phyloP scores from a whole-genome alignment of 2,329 filamentous ascomycete genomes.

The Sporothrix sp. region DNA sequence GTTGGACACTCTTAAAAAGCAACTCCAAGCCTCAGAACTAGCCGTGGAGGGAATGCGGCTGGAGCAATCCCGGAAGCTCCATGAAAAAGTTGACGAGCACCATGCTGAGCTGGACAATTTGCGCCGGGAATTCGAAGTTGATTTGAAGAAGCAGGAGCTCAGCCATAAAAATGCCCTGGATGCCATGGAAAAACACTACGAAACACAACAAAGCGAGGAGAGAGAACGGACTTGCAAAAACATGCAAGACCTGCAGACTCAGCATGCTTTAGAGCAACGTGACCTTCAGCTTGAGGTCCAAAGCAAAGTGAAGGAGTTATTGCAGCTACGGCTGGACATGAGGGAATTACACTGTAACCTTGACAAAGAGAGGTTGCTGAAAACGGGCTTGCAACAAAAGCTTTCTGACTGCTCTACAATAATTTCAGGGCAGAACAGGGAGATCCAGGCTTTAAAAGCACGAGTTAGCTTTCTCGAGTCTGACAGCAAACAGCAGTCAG shows the following conservation, averaged over 20 bases:
- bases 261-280: slow-evolving; percentile 41
- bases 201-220: slow-evolving; percentile 58
- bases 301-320: slow-evolving; percentile 45
- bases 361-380: slow-evolving; percentile 54
- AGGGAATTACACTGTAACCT: slow-evolving; percentile 41
- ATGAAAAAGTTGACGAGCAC: slow-evolving; percentile 44
- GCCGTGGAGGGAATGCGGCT: slow-evolving; percentile 35
- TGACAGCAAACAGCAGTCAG: slow-evolving; percentile 78
- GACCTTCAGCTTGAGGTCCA: slow-evolving; percentile 38
- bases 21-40: slow-evolving; percentile 33
- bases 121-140: slow-evolving; percentile 39
- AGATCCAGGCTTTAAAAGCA: slow-evolving; percentile 64
- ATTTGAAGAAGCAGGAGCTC: slow-evolving; percentile 48
- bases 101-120: slow-evolving; percentile 47
- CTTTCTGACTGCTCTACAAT: slow-evolving; percentile 51
- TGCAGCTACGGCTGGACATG: slow-evolving; percentile 36
- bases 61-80: slow-evolving; percentile 40
- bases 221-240: slow-evolving; percentile 48
- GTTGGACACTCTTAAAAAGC: slow-evolving; percentile 40
- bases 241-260: slow-evolving; percentile 52
- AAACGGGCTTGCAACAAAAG: slow-evolving; percentile 40
- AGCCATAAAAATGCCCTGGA: slow-evolving; percentile 60
- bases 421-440: slow-evolving; percentile 60
- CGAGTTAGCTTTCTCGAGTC: slow-evolving; percentile 86
- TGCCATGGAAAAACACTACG: slow-evolving; percentile 51